Conservation (phyloP, 306 rosid species). For the Pyrus pyrifolia region DNA sequence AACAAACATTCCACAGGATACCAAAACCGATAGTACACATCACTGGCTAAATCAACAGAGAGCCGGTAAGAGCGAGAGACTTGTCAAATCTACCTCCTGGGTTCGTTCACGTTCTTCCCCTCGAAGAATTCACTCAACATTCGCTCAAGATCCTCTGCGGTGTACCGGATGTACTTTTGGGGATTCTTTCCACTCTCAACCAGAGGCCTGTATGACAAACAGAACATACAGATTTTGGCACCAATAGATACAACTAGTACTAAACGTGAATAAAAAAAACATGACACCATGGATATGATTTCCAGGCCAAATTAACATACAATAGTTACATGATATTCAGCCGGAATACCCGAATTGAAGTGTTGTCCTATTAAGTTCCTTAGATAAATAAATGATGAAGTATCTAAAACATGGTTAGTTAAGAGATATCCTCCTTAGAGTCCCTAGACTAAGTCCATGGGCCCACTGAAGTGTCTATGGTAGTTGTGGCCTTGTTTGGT, state of each 20-base stretch:
- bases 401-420: background rate
- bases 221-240: background rate
- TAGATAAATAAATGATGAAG: background rate
- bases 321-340: background rate
- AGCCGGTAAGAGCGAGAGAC: background rate
- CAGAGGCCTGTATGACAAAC: constrained; percentile 46
- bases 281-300: background rate
- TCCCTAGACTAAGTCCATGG: background rate
- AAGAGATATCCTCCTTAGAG: background rate
- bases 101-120: constrained; percentile 73
- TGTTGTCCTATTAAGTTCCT: background rate
- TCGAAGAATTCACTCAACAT: constrained; percentile 96
- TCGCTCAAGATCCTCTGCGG: constrained; percentile 81
- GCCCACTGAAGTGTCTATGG: background rate
- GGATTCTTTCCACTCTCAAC: constrained; percentile 88
- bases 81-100: constrained; percentile 35
- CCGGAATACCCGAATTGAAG: background rate
- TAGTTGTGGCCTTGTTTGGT: background rate
- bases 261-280: background rate
- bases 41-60: background rate
- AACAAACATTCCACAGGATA: background rate
- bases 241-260: background rate
- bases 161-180: constrained; percentile 73
- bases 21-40: background rate
- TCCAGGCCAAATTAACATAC: background rate